These are phyloP conservation scores for Apiotrichum veenhuisii DNA, from an alignment of 1,284 basidiomycete species.

Conservation along the genomic window DNA sequence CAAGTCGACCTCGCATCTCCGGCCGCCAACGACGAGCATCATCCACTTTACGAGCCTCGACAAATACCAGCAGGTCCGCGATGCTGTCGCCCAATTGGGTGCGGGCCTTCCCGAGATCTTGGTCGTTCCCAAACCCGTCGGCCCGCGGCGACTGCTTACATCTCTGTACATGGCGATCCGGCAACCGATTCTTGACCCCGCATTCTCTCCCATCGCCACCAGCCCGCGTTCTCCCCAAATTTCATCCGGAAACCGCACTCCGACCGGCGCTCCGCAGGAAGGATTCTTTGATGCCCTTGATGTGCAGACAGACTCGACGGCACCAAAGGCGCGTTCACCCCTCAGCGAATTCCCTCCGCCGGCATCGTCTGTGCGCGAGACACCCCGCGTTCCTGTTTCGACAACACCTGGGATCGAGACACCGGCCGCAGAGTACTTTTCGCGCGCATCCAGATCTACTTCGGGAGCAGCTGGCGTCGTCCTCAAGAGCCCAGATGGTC, in stretches of 20 bases:
- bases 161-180: conserved; percentile 80
- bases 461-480: conserved; percentile 82
- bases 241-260: conserved; percentile 31
- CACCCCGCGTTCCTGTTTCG: conserved; percentile 12
- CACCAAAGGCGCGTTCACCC: conserved; percentile 32
- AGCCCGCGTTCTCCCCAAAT: conserved; percentile 67
- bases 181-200: conserved; percentile 79
- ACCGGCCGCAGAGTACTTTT: conserved; percentile 84
- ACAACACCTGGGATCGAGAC: conserved; percentile 38
- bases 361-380: conserved; percentile 18
- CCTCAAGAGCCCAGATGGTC: conserved; percentile 86
- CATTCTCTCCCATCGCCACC: conserved; percentile 87
- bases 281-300: conserved; percentile 42
- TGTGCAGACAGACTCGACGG: neutral
- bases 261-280: conserved; percentile 16
- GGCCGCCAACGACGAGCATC: conserved; percentile 58
- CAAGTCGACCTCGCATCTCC: conserved; percentile 46
- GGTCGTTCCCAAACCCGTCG: conserved; percentile 91
- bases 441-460: conserved; percentile 65
- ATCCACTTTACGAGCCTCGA: conserved; percentile 85
- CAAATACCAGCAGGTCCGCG: conserved; percentile 82
- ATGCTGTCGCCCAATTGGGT: conserved; percentile 61
- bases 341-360: conserved; percentile 31
- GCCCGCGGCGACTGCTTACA: conserved; percentile 82
- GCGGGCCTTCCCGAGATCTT: conserved; percentile 71